Percentiles rank a stretch among this genome's conserved stretches.
Evolutionary conservation across 108 stramenopile species (phyloP).

Genomic region (Cyclotella distinguenda): DNA sequence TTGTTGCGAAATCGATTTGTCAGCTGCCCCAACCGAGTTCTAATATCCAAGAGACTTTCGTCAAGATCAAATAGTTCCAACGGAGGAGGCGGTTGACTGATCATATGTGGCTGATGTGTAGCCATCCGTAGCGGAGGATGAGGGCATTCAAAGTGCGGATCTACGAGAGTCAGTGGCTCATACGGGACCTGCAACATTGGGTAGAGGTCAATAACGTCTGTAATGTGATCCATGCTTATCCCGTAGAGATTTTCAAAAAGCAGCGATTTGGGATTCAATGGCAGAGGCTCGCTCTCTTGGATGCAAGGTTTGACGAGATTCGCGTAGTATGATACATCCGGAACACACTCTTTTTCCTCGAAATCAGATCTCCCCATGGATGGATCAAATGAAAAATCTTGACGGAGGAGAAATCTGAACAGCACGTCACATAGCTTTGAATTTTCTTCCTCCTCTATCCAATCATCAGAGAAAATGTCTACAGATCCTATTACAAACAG

Average conservation of each 20-base stretch:
- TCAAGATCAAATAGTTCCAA: conserved; percentile 89
- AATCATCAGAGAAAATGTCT: conserved; percentile 75
- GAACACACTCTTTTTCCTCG: conserved; percentile 57
- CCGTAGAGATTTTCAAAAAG: conserved; percentile 71
- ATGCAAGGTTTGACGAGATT: conserved; percentile 70
- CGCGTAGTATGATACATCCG: conserved; percentile 71
- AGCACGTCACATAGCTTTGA: conserved; percentile 56
- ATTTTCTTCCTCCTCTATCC: conserved; percentile 84
- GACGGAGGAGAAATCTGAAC: conserved; percentile 46
- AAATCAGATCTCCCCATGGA: conserved; percentile 42
- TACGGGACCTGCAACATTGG: conserved; percentile 64
- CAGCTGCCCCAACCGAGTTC: conserved; percentile 71
- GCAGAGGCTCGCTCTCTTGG: conserved; percentile 71
- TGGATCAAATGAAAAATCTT: conserved; percentile 36
- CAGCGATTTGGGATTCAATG: conserved; percentile 71
- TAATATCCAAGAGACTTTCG: conserved; percentile 74
- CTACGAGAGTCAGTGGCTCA: conserved; percentile 71
- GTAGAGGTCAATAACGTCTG: conserved; percentile 73
- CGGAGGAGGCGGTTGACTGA: conserved; percentile 65
- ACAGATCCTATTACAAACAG: conserved; percentile 69
- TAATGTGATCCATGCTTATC: conserved; percentile 62
- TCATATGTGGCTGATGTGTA: conserved; percentile 66
- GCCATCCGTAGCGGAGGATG: conserved; percentile 74
- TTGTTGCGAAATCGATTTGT: conserved; percentile 65
- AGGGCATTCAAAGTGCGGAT: conserved; percentile 81